phyloP scores from a whole-genome alignment of 192 early-diverging fungal genomes.

The Geranomyces michiganensis region DNA sequence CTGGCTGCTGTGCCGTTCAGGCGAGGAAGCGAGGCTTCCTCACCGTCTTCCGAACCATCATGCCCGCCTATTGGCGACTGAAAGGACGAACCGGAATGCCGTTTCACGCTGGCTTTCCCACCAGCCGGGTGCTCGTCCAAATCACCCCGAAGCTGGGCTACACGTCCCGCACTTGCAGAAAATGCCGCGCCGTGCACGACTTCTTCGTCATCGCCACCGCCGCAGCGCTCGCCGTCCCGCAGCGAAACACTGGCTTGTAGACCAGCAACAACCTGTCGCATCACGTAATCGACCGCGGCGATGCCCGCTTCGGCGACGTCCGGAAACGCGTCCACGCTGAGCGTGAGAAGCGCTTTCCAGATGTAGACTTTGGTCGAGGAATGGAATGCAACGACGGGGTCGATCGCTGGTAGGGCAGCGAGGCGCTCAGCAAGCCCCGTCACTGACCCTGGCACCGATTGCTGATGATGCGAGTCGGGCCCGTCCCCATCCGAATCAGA shows the following conservation, averaged over 20 bases:
- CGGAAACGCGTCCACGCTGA: constrained; percentile 81
- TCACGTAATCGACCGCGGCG: constrained; percentile 68
- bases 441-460: constrained; percentile 7
- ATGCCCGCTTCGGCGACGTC: constrained; percentile 70
- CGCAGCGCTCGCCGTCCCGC: background rate
- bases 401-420: background rate
- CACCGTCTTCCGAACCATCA: background rate
- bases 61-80: background rate
- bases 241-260: background rate
- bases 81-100: no score
- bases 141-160: no score
- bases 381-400: constrained; percentile 29
- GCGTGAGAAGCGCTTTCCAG: constrained; percentile 81
- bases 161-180: no score
- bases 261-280: background rate
- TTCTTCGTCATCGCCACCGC: background rate
- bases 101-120: no score
- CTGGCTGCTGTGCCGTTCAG: background rate
- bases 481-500: background rate
- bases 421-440: background rate
- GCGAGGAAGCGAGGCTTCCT: background rate
- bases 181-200: background rate
- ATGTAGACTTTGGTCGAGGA: constrained; percentile 65
- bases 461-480: no score
- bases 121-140: no score